phyloP scores from a whole-genome alignment of 257 asterid species.

The Penstemon eatonii region DNA sequence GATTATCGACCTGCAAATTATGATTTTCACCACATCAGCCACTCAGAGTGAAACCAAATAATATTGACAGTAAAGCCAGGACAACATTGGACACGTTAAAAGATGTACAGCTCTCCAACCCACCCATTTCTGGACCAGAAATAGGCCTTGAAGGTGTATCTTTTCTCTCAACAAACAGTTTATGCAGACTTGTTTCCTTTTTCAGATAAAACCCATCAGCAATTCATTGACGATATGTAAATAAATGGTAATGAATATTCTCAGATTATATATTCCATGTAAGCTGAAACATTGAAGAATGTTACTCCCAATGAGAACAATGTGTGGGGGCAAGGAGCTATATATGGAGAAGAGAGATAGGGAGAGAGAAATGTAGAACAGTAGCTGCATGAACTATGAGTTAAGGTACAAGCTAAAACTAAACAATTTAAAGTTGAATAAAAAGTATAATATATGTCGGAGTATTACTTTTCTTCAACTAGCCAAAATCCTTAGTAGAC shows the following conservation, averaged over 20 bases:
- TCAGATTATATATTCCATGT: not conserved
- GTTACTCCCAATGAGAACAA: not conserved
- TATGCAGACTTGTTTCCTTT: not conserved
- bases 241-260: slow-evolving; percentile 4
- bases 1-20: slow-evolving; percentile 57
- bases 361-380: not conserved
- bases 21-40: slow-evolving; percentile 25
- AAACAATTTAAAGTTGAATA: not conserved
- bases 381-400: slow-evolving; percentile 4
- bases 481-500: not conserved
- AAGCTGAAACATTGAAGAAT: not conserved
- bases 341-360: not conserved
- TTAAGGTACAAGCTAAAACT: not conserved
- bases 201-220: not conserved
- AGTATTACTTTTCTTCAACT: not conserved
- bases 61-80: not conserved
- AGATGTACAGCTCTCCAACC: not conserved
- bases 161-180: slow-evolving; percentile 10
- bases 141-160: not conserved
- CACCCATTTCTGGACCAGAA: not conserved
- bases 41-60: slow-evolving; percentile 10
- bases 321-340: not conserved
- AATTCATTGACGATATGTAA: not conserved
- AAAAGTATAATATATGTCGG: not conserved
- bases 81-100: not conserved